These are phyloP conservation scores for Cryptosporidium parvum DNA, from an alignment of 169 alveolate species.

Conservation along the genomic window DNA sequence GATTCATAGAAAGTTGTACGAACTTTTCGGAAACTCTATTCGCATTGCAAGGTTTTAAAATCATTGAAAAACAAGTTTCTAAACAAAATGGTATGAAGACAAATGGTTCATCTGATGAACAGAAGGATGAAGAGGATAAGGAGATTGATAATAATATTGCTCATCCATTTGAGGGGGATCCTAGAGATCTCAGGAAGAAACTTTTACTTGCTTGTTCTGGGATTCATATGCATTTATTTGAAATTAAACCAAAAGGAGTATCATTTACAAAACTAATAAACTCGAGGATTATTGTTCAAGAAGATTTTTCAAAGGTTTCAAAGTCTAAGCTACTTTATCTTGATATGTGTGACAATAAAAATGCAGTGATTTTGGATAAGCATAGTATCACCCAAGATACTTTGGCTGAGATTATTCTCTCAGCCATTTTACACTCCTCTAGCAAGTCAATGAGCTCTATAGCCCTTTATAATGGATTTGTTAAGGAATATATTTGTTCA, in stretches of 20 bases:
- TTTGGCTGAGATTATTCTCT: conserved; percentile 41
- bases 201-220: conserved; percentile 22
- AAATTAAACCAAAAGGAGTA: conserved; percentile 19
- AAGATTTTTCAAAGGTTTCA: neutral
- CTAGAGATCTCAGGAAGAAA: conserved; percentile 4
- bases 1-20: conserved; percentile 66
- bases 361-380: neutral
- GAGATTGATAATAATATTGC: neutral
- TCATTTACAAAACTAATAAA: conserved; percentile 4
- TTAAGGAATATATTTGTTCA: conserved; percentile 19
- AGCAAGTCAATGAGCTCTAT: conserved; percentile 25
- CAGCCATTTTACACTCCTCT: conserved; percentile 3
- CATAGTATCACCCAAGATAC: conserved; percentile 27
- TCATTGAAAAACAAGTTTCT: neutral
- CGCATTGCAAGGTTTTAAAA: conserved; percentile 10
- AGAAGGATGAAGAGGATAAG: neutral
- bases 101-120: neutral
- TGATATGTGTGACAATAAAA: conserved; percentile 9
- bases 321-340: neutral
- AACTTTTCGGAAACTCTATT: conserved; percentile 43
- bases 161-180: neutral
- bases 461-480: conserved; percentile 9
- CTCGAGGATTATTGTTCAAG: neutral
- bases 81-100: neutral
- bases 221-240: conserved; percentile 27